Evolutionary conservation across 495 filamentous ascomycete species (phyloP).

Genomic region (Echria macrotheca): DNA sequence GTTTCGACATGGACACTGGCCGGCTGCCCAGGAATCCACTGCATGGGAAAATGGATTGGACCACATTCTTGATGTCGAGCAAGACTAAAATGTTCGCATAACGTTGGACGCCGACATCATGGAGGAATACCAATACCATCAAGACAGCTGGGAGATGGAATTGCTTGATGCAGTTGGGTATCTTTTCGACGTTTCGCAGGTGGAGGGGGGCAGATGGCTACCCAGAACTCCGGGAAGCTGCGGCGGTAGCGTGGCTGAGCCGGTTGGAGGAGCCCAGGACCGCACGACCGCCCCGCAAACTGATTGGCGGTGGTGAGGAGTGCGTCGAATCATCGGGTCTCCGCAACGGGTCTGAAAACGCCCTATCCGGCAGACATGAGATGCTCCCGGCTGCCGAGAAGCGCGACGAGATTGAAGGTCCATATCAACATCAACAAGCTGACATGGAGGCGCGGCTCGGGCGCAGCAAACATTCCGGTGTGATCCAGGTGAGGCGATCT

Average conservation of each 20-base stretch:
- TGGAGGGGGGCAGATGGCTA: slow-evolving; percentile 6
- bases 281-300: slow-evolving; percentile 10
- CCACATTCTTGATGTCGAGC: slow-evolving; percentile 1
- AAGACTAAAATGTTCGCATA: slow-evolving; percentile 5
- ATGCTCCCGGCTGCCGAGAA: background rate
- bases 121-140: background rate
- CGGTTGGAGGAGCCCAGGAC: slow-evolving; percentile 11
- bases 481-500: background rate
- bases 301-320: slow-evolving; percentile 20
- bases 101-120: slow-evolving; percentile 11
- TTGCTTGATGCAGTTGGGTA: slow-evolving; percentile 9
- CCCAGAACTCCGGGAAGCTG: slow-evolving; percentile 13
- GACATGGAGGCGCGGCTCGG: background rate
- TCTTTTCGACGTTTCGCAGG: slow-evolving; percentile 6
- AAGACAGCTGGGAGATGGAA: slow-evolving; percentile 2
- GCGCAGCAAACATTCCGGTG: background rate
- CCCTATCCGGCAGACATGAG: slow-evolving; percentile 10
- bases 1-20: background rate
- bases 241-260: slow-evolving; percentile 17
- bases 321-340: slow-evolving; percentile 9
- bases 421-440: background rate
- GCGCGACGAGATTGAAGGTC: slow-evolving; percentile 1
- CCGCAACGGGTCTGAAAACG: slow-evolving; percentile 10
- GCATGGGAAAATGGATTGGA: no score
- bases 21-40: no score